Evolutionary conservation across 768 basidiomycete species (phyloP).

Genomic region (Boletus tomentosulus): DNA sequence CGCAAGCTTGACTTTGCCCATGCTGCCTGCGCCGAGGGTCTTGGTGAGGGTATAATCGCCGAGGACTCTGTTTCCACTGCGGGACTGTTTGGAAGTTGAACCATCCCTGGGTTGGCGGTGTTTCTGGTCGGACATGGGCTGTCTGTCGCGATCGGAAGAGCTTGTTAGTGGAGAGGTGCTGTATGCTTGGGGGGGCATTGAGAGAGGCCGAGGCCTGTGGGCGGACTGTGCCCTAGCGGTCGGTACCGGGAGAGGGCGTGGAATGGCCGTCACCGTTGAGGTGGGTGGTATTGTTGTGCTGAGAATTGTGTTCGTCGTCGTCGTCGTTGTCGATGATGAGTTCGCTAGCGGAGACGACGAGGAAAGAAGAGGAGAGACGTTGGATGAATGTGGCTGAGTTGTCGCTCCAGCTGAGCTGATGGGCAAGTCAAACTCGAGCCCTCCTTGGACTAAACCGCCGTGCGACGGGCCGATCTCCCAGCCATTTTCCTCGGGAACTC

Average conservation of each 20-base stretch:
- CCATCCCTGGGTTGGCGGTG: conserved; percentile 30
- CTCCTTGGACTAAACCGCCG: conserved; percentile 46
- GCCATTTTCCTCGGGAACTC: conserved; percentile 47
- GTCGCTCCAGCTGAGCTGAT: conserved; percentile 29
- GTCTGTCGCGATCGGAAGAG: conserved; percentile 31
- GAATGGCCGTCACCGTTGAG: conserved; percentile 26
- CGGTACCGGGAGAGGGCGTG: conserved; percentile 32
- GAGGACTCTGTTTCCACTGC: conserved; percentile 51
- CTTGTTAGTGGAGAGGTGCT: conserved; percentile 30
- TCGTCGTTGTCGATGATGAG: conserved; percentile 6
- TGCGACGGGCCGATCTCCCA: conserved; percentile 46
- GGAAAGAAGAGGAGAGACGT: conserved; percentile 13
- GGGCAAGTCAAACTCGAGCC: conserved; percentile 65
- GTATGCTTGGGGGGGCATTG: conserved; percentile 68
- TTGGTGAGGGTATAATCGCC: conserved; percentile 96
- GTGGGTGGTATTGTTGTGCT: conserved; percentile 3
- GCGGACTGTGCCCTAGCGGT: conserved; percentile 18
- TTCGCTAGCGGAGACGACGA: conserved; percentile 9
- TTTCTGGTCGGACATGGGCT: conserved; percentile 24
- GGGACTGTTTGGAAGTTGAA: conserved; percentile 34
- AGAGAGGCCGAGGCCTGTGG: conserved; percentile 56
- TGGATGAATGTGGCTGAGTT: conserved; percentile 23
- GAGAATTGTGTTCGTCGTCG: conserved; percentile 9
- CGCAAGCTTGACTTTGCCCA: conserved; percentile 99
- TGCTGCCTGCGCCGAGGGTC: conserved; percentile 95